phyloP scores from a whole-genome alignment of 345 rosid species.

The Gynandropsis gynandra region DNA sequence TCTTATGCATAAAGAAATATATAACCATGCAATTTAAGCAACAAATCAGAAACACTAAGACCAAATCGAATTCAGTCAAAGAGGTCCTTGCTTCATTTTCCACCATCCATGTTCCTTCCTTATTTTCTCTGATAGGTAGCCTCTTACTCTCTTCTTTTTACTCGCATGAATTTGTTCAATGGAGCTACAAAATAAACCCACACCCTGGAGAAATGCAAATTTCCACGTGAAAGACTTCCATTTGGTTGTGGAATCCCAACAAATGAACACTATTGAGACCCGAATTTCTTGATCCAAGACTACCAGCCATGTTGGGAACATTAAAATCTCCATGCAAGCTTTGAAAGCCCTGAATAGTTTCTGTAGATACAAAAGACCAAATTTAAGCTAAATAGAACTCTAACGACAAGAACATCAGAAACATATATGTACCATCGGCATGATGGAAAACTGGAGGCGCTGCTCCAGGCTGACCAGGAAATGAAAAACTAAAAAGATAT shows the following conservation, averaged over 20 bases:
- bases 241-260: constrained; percentile 77
- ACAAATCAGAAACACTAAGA: too few species aligned
- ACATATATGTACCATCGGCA: constrained; percentile 42
- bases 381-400: constrained; percentile 13
- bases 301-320: constrained; percentile 66
- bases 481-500: constrained; percentile 65
- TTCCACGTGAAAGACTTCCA: constrained; percentile 73
- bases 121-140: too few species aligned
- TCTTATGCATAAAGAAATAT: too few species aligned
- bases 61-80: too few species aligned
- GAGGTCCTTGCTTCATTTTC: too few species aligned
- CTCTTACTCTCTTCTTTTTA: too few species aligned
- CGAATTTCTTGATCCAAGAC: constrained; percentile 67
- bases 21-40: too few species aligned
- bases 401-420: constrained; percentile 2
- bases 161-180: too few species aligned
- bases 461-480: constrained; percentile 79
- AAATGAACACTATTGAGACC: constrained; percentile 60
- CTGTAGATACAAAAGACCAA: constrained; percentile 30
- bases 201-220: too few species aligned
- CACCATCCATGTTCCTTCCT: too few species aligned
- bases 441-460: constrained; percentile 69
- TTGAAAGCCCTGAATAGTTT: constrained; percentile 69
- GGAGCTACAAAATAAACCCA: too few species aligned
- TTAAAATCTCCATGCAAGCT: constrained; percentile 72